Evolutionary conservation across 768 basidiomycete genomes (phyloP).

Genomic region (Mycena sanguinolenta): DNA sequence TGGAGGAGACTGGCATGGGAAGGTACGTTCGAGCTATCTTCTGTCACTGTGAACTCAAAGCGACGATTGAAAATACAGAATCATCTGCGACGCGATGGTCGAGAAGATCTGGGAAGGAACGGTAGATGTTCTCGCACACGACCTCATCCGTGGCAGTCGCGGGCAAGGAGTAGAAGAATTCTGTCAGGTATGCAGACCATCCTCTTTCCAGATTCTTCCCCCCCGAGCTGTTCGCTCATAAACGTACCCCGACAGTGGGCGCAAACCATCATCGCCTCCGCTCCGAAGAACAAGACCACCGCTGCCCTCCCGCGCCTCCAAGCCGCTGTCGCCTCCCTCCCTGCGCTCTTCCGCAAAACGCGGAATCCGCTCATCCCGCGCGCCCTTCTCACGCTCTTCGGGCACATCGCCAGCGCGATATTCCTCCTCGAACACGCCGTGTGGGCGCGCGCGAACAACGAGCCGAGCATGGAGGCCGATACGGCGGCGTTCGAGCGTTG

Average conservation of each 20-base stretch:
- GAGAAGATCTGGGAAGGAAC: conserved; percentile 92
- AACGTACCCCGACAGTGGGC: conserved; percentile 70
- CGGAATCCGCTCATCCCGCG: conserved; percentile 64
- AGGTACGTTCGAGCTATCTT: conserved; percentile 46
- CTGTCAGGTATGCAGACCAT: conserved; percentile 52
- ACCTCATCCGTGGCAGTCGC: conserved; percentile 69
- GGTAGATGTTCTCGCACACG: conserved; percentile 74
- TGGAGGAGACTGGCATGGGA: conserved; percentile 85
- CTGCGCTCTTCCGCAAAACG: conserved; percentile 51
- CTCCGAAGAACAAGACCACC: conserved; percentile 37
- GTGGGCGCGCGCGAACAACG: conserved; percentile 59
- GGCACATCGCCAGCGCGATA: conserved; percentile 59
- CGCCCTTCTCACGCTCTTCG: conserved; percentile 71
- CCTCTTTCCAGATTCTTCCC: no score
- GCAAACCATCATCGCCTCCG: conserved; percentile 51
- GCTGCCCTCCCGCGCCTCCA: conserved; percentile 48
- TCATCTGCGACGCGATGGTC: conserved; percentile 77
- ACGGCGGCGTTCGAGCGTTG: conserved; percentile 32
- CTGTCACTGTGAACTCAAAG: not conserved
- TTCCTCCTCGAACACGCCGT: conserved; percentile 78
- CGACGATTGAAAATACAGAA: conserved; percentile 48
- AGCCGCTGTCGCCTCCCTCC: conserved; percentile 56
- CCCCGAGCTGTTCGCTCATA: not conserved
- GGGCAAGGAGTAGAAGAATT: conserved; percentile 62
- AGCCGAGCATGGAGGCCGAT: conserved; percentile 23